These are phyloP conservation scores for Scopulariopsis brevicaulis DNA, from an alignment of 2,329 filamentous ascomycete species.

Conservation along the genomic window DNA sequence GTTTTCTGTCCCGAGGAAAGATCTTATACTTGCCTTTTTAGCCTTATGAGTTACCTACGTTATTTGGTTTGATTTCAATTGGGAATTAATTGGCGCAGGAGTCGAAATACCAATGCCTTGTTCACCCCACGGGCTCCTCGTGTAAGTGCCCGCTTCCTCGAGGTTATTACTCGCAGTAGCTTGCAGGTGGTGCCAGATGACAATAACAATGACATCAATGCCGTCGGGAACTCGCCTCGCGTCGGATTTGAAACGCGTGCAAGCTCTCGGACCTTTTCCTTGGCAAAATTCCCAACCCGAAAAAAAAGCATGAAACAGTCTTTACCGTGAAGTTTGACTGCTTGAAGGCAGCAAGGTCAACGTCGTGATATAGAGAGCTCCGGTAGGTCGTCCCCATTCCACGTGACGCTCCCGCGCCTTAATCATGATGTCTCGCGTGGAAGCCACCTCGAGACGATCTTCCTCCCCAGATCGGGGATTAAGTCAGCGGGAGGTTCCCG, in stretches of 20 bases:
- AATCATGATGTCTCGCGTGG: neutral
- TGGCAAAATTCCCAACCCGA: neutral
- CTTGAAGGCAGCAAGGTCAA: too few species aligned
- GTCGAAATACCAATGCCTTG: too few species aligned
- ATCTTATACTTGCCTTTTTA: too few species aligned
- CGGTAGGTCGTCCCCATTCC: neutral
- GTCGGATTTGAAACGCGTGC: neutral
- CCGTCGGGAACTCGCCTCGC: neutral
- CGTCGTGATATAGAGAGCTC: too few species aligned
- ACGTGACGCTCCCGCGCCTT: neutral
- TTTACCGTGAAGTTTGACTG: too few species aligned
- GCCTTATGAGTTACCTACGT: too few species aligned
- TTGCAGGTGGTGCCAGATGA: neutral
- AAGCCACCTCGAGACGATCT: neutral
- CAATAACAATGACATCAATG: neutral
- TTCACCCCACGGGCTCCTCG: too few species aligned
- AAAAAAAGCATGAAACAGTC: neutral
- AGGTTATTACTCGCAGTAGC: neutral
- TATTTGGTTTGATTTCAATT: too few species aligned
- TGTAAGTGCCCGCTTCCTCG: neutral
- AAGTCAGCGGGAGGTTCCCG: neutral
- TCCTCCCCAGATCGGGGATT: neutral
- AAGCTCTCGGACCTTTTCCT: neutral
- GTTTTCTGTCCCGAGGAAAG: too few species aligned
- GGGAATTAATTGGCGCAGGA: too few species aligned